Conservation (phyloP, 2,329 filamentous ascomycete species). For the Botryotinia narcissicola region DNA sequence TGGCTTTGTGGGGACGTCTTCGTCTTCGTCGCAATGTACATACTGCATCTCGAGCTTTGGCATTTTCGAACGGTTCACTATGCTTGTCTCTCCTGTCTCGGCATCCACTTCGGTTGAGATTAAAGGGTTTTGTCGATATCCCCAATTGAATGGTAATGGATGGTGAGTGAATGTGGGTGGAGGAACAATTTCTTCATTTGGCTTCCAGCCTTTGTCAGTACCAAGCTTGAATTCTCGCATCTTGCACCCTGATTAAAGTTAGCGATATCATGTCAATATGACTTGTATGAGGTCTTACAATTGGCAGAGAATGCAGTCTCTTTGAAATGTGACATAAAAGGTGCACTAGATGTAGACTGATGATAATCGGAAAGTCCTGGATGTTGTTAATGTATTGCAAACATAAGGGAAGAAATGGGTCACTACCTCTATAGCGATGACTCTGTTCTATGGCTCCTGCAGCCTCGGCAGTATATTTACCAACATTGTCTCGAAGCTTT, state of each 20-base stretch:
- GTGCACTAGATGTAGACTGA: constrained; percentile 65
- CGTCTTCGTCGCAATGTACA: constrained; percentile 27
- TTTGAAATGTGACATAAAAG: constrained; percentile 69
- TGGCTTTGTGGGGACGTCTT: constrained; percentile 26
- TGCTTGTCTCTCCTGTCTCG: constrained; percentile 37
- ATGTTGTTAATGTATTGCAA: constrained; percentile 10
- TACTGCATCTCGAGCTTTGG: constrained; percentile 29
- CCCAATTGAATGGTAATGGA: constrained; percentile 71
- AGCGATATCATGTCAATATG: constrained; percentile 12
- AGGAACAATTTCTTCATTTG: constrained; percentile 70
- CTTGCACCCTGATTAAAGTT: constrained; percentile 47
- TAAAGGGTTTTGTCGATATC: constrained; percentile 82
- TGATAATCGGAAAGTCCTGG: constrained; percentile 81
- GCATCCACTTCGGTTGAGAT: constrained; percentile 43
- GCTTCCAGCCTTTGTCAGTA: constrained; percentile 56
- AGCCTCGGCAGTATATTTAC: constrained; percentile 64
- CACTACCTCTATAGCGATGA: constrained; percentile 74
- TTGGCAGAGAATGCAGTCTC: constrained; percentile 70
- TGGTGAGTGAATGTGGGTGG: constrained; percentile 76
- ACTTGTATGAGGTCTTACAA: constrained; percentile 47
- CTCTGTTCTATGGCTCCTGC: constrained; percentile 74
- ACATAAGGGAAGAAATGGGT: background rate
- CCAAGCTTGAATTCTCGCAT: constrained; percentile 67
- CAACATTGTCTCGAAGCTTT: constrained; percentile 68
- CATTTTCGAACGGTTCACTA: constrained; percentile 32